Evolutionary conservation across 73 alveolate species (phyloP).

Genomic region (Tetrahymena malaccensis): DNA sequence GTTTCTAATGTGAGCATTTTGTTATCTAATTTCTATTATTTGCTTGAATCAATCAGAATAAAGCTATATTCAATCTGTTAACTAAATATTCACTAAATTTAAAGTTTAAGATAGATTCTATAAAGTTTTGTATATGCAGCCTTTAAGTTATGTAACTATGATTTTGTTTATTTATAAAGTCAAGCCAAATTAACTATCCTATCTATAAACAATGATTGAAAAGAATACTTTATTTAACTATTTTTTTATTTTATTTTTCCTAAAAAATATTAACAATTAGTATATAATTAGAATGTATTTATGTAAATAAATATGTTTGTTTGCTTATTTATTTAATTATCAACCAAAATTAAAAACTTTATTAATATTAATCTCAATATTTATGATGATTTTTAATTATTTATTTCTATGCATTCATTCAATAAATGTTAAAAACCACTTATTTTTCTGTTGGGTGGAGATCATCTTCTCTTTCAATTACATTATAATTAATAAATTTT

Average conservation of each 20-base stretch:
- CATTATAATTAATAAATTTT: neutral
- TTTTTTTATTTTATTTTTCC: neutral
- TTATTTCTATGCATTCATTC: too few relatives aligned
- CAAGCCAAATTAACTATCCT: neutral
- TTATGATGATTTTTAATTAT: too few relatives aligned
- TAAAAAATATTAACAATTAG: too few relatives aligned
- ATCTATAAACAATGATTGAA: neutral
- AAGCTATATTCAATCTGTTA: neutral
- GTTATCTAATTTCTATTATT: neutral
- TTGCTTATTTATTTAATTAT: too few relatives aligned
- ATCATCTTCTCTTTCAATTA: neutral
- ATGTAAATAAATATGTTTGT: too few relatives aligned
- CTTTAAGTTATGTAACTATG: neutral
- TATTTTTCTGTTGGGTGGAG: neutral
- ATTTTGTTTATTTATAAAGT: too few relatives aligned
- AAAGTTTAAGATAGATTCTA: neutral
- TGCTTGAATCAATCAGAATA: neutral
- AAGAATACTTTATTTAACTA: neutral
- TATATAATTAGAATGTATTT: too few relatives aligned
- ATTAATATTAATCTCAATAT: too few relatives aligned
- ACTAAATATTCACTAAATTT: neutral
- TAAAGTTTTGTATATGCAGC: neutral
- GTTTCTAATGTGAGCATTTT: neutral
- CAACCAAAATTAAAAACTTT: neutral
- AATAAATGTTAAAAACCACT: neutral